These are phyloP conservation scores for Daldinia bambusicola DNA, from an alignment of 495 filamentous ascomycete genomes.

Conservation along the genomic window DNA sequence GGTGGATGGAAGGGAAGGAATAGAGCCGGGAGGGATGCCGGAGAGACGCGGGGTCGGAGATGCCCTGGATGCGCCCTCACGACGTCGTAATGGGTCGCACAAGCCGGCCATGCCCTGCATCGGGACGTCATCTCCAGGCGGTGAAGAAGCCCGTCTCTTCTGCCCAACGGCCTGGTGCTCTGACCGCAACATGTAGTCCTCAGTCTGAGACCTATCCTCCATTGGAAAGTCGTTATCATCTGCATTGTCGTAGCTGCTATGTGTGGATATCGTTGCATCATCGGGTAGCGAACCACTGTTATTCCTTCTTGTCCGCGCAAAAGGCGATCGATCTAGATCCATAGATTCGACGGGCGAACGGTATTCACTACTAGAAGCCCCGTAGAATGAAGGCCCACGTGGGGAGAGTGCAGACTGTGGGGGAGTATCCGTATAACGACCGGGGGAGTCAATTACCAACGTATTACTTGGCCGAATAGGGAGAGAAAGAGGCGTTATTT, in stretches of 20 bases:
- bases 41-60: conserved; percentile 68
- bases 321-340: conserved; percentile 62
- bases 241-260: conserved; percentile 62
- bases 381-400: conserved; percentile 58
- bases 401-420: conserved; percentile 62
- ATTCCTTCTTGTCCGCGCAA: conserved; percentile 69
- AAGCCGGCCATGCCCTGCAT: conserved; percentile 66
- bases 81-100: conserved; percentile 73
- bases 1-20: conserved; percentile 78
- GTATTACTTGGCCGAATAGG: conserved; percentile 54
- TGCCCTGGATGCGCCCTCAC: conserved; percentile 68
- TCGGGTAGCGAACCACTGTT: conserved; percentile 56
- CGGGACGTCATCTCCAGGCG: conserved; percentile 74
- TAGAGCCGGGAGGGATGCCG: conserved; percentile 69
- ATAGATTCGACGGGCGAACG: conserved; percentile 60
- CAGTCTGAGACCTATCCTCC: conserved; percentile 72
- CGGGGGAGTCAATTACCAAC: conserved; percentile 54
- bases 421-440: conserved; percentile 58
- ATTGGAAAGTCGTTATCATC: conserved; percentile 74
- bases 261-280: conserved; percentile 52
- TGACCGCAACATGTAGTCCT: conserved; percentile 56
- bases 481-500: conserved; percentile 61
- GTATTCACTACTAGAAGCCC: conserved; percentile 58
- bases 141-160: conserved; percentile 85
- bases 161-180: conserved; percentile 59